Conservation (phyloP, 108 stramenopile genomes). For the Cylindrotheca fusiformis region DNA sequence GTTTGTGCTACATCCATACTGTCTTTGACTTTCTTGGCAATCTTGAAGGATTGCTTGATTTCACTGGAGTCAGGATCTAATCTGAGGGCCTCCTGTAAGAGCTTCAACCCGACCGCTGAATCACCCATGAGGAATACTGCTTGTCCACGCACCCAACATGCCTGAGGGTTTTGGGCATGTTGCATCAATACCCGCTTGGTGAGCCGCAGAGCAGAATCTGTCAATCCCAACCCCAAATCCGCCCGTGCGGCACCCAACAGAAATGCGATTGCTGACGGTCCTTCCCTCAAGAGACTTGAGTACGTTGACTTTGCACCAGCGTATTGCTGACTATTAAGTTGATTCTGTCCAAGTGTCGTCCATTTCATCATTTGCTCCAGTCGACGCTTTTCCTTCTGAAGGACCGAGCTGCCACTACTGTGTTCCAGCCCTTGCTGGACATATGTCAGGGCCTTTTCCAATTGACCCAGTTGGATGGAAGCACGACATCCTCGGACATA, state of each 20-base stretch:
- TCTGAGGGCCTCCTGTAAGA: conserved; percentile 41
- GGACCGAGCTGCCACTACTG: neutral
- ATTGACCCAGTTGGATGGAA: conserved; percentile 33
- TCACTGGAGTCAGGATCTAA: conserved; percentile 36
- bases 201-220: conserved; percentile 30
- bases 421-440: conserved; percentile 13
- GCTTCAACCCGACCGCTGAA: conserved; percentile 9
- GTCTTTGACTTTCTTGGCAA: conserved; percentile 11
- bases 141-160: conserved; percentile 33
- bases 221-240: conserved; percentile 41
- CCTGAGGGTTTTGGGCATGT: conserved; percentile 19
- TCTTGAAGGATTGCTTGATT: conserved; percentile 11
- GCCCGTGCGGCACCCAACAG: conserved; percentile 31
- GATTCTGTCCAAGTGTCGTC: neutral
- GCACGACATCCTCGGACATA: conserved; percentile 42
- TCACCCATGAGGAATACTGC: conserved; percentile 34
- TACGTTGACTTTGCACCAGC: conserved; percentile 34
- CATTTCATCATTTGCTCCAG: neutral
- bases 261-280: conserved; percentile 21
- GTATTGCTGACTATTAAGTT: conserved; percentile 18
- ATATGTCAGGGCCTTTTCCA: conserved; percentile 17
- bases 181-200: conserved; percentile 4
- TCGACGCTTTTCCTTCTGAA: conserved; percentile 11
- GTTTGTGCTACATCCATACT: conserved; percentile 9
- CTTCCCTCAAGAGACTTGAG: conserved; percentile 16